Base-by-base conservation (phyloP, 352 stramenopile genomes). In the Blastocystis sp. region DNA sequence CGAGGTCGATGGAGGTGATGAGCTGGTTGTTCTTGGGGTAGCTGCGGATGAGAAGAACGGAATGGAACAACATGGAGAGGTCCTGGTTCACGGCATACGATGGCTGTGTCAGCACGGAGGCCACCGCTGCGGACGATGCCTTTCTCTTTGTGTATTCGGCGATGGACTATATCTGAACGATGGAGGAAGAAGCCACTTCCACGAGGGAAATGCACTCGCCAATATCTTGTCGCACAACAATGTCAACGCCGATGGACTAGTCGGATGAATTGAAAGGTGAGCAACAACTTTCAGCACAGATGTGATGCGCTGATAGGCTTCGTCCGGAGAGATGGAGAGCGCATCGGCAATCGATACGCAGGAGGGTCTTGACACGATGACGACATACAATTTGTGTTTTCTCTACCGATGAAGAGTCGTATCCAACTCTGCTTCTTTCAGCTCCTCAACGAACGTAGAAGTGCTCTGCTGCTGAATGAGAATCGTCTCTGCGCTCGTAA, bases 381-480 rank as follows among this genome's bases (percentile, higher is more conserved):
- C 74, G 23, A 84, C 52, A 45, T 67, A 67, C 19, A 67, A 9
- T n/a, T 52, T 67, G 41, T 69, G 52, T 5, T 67, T 43, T 52
- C 48, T 84, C 74, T 84, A 45, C 38, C 2, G 1, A 28, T 84
- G 9, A 67, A 19, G 19, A 14, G 0, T 3, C 34, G 0, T 28
- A 40, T 2, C 19, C 34, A 84, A 59, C n/a, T 0, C 60, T 28
- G 69, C 74, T 45, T 45, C 11, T 45, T 81, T 84, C 52, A 84
- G 40, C 34, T 67, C 48, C 10, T 84, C 56, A 3, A 84, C 14
- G 52, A 84, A 84, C 19, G 74, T 67, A 21, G 65, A 28, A 1
- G 43, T 48, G 60, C 74, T 84, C 53, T 84, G 74, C 56, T 84
- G 74, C 52, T 84, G 74, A 84, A 84, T 67, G 21, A 84, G 23